Base-by-base conservation (phyloP, 2,329 filamentous ascomycete genomes). In the Phyllosticta citriasiana region DNA sequence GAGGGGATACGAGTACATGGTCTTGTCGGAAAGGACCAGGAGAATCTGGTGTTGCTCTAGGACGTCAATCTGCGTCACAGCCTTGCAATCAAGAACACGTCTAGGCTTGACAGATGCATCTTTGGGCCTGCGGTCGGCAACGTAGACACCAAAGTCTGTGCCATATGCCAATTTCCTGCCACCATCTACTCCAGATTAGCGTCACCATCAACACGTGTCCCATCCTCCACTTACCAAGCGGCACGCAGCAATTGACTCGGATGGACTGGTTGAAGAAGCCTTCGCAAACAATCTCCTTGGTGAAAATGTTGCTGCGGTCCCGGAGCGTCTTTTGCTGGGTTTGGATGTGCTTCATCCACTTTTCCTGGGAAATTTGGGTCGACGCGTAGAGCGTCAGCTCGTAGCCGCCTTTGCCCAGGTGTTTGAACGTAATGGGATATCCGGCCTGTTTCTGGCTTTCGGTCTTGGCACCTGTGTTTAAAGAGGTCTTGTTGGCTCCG, bases 281-380 rank as follows among this genome's bases (percentile, higher is more conserved):
- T 63, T 94, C 91, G 63, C 91, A 91, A 27, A 88, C 76, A 59
- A 85, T 81, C 1, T 82, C 82, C 75, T 87, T 86, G 40, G 83
- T 85, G 70, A 86, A 88, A 69, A 88, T 86, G 67, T 86, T 87
- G 74, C 84, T 87, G 54, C 84, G 78, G 67, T 92, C 88, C 65
- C 91, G 85, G 62, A 99, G 81, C 64, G 88, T 89, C 68, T 89
- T 86, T 74, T 99, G 95, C 66, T 96, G 91, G 57, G 86, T 83
- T 69, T 96, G 91, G 68, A 99, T 97, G 70, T 90, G 87, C 76
- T 99, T 92, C 72, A 99, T 91, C 88, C 94, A 99, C 76, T 97
- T 99, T 73, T 93, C 90, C 62, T 94, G 84, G 26, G 91, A 89
- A 8, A 90, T 88, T 67, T 90, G 87, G 63, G 90, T 95, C 9